Conservation (phyloP, 768 basidiomycete species). For the Daedaleopsis nitida region DNA sequence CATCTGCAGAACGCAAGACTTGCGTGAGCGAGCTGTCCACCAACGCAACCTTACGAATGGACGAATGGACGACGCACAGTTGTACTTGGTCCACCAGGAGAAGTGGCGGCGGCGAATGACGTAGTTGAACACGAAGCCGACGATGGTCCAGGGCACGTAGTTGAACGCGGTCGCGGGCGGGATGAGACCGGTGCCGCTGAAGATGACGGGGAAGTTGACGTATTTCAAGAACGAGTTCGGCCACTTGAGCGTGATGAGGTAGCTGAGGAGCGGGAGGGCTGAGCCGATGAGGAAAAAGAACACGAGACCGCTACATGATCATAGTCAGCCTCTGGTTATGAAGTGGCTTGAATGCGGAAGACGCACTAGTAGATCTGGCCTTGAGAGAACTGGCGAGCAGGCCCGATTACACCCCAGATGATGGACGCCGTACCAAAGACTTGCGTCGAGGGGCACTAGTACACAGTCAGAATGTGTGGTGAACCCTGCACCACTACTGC, state of each 20-base stretch:
- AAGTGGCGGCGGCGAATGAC: constrained; percentile 40
- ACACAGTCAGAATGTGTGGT: constrained; percentile 1
- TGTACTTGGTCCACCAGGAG: constrained; percentile 43
- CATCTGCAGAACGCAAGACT: constrained; percentile 44
- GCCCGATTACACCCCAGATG: constrained; percentile 49
- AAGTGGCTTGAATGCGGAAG: background rate
- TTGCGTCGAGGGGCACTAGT: constrained; percentile 60
- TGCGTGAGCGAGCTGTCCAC: background rate
- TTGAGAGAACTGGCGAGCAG: constrained; percentile 36
- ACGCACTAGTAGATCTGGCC: constrained; percentile 39
- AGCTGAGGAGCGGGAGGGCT: constrained; percentile 36
- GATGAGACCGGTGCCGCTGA: constrained; percentile 41
- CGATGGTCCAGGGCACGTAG: constrained; percentile 40
- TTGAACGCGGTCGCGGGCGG: constrained; percentile 46
- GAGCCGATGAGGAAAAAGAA: constrained; percentile 50
- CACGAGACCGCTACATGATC: constrained; percentile 29
- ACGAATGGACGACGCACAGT: constrained; percentile 28
- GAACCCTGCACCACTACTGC: background rate
- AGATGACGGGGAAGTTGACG: constrained; percentile 44
- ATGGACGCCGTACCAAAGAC: constrained; percentile 58
- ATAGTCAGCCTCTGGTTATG: background rate
- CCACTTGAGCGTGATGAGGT: constrained; percentile 56
- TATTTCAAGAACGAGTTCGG: constrained; percentile 54
- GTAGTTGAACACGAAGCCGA: constrained; percentile 40
- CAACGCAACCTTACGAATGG: background rate